Evolutionary conservation across 1,284 basidiomycete genomes (phyloP).

Genomic region (Marasmius tenuissimus): DNA sequence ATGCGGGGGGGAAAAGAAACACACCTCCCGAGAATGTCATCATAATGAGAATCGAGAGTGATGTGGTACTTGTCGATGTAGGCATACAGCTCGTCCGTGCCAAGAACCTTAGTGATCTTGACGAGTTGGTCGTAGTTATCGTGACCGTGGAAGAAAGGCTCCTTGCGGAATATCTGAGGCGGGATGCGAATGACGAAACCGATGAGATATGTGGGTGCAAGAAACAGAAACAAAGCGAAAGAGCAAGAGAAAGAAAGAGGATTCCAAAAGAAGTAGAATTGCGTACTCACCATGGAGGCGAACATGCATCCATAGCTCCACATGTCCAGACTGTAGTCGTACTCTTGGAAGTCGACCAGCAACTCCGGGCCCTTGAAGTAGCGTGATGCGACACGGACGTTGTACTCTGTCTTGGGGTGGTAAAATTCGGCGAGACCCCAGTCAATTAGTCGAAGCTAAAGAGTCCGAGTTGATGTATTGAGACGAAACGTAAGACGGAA

Average conservation of each 20-base stretch:
- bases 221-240: neutral
- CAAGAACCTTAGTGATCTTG: constrained; percentile 97
- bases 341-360: constrained; percentile 97
- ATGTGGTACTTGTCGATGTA: constrained; percentile 95
- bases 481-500: neutral
- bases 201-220: no score
- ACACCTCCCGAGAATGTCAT: constrained; percentile 83
- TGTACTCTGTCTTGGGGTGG: constrained; percentile 97
- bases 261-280: constrained; percentile 2
- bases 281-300: constrained; percentile 83
- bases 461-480: neutral
- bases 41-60: constrained; percentile 87
- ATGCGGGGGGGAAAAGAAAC: constrained; percentile 10
- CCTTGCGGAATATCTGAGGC: constrained; percentile 93
- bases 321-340: constrained; percentile 96
- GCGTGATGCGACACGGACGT: constrained; percentile 94
- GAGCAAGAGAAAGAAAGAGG: constrained; percentile 9
- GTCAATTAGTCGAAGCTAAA: constrained; percentile 90
- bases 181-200: no score
- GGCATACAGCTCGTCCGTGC: constrained; percentile 92
- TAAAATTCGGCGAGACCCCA: constrained; percentile 99
- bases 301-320: constrained; percentile 99
- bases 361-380: constrained; percentile 99
- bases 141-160: constrained; percentile 99
- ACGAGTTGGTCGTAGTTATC: constrained; percentile 99